A percentile compares a stretch with the other conserved stretches of the same genome.
Evolutionary conservation across 1,139 yeast species (phyloP).

Genomic region (Candida sp.): DNA sequence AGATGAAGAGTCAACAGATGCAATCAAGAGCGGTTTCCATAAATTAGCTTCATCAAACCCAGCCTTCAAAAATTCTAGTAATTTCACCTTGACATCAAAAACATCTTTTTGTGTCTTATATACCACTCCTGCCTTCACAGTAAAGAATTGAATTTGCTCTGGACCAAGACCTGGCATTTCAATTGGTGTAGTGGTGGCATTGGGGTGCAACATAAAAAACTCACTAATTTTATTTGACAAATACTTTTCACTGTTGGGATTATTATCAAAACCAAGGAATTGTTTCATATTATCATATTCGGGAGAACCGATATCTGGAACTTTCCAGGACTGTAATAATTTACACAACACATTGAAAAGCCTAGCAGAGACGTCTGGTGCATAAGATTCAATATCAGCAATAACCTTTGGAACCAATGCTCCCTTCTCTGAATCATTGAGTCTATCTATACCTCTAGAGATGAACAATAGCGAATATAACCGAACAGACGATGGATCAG

Average conservation of each 20-base stretch:
- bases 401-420: conserved; percentile 48
- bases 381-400: conserved; percentile 38
- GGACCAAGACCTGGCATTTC: conserved; percentile 62
- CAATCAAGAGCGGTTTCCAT: conserved; percentile 53
- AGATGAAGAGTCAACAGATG: conserved; percentile 59
- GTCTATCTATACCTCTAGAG: conserved; percentile 61
- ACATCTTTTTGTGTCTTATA: conserved; percentile 50
- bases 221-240: conserved; percentile 47
- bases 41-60: conserved; percentile 32
- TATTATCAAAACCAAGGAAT: conserved; percentile 23
- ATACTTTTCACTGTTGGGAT: conserved; percentile 36
- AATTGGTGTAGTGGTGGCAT: conserved; percentile 16
- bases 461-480: conserved; percentile 66
- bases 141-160: conserved; percentile 56
- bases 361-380: conserved; percentile 49
- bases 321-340: conserved; percentile 46
- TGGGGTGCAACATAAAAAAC: conserved; percentile 56
- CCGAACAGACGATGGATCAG: conserved; percentile 52
- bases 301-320: conserved; percentile 45
- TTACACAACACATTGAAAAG: conserved; percentile 60
- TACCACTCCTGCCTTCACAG: conserved; percentile 63
- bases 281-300: conserved; percentile 35
- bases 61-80: conserved; percentile 35
- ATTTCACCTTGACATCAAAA: conserved; percentile 35
- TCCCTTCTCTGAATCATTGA: conserved; percentile 28